These are phyloP conservation scores for Strobilomyces confusus DNA, from an alignment of 768 basidiomycete genomes.

Conservation along the genomic window DNA sequence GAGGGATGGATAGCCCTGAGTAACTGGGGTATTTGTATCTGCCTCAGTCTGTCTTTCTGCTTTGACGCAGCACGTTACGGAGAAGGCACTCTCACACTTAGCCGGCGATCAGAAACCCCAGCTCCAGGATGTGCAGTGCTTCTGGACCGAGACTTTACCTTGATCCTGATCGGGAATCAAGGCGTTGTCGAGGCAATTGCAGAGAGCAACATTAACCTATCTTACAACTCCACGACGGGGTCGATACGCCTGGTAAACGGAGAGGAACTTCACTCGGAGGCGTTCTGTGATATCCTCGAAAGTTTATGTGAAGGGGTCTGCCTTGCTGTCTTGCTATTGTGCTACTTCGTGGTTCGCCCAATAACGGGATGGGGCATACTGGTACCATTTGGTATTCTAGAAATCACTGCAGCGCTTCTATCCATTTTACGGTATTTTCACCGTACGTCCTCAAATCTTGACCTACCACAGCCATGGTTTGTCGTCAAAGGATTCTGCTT, in stretches of 20 bases:
- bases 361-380: background rate
- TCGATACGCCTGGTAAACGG: no score
- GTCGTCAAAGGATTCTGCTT: no score
- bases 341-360: background rate
- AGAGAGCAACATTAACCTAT: no score
- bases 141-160: no score
- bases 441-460: no score
- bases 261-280: background rate
- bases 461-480: no score
- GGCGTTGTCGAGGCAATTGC: no score
- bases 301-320: background rate
- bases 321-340: background rate
- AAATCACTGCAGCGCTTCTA: no score
- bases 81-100: conserved; percentile 2
- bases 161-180: conserved; percentile 1
- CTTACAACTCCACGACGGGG: background rate
- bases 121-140: background rate
- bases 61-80: background rate
- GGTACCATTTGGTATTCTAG: no score
- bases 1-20: no score
- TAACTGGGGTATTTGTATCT: background rate
- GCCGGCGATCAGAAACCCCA: background rate
- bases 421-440: no score
- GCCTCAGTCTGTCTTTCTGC: background rate
- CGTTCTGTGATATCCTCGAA: background rate